These are phyloP conservation scores for Lactifluus echinatus DNA, from an alignment of 768 basidiomycete genomes.

Conservation along the genomic window DNA sequence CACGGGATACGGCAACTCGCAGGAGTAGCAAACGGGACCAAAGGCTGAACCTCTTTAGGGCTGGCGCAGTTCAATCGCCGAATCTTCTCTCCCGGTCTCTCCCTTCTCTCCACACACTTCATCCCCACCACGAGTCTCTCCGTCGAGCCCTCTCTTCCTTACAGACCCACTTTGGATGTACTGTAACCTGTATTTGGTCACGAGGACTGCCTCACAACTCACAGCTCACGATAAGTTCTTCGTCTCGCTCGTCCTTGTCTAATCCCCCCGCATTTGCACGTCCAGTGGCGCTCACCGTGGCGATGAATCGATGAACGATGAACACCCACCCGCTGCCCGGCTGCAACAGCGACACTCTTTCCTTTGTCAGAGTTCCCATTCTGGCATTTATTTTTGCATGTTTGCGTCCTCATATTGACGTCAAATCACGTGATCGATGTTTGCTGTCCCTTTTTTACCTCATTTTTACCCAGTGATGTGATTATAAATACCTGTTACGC, in stretches of 20 bases:
- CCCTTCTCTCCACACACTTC: background rate
- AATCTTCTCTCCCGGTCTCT: background rate
- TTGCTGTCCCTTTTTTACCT: background rate
- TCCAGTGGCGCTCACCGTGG: no score
- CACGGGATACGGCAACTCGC: constrained; percentile 12
- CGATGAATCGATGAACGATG: no score
- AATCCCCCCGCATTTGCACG: background rate
- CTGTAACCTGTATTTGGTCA: no score
- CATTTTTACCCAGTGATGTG: background rate
- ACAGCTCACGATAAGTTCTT: no score
- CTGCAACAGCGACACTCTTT: background rate
- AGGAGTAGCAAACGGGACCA: constrained; percentile 5
- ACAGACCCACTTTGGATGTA: no score
- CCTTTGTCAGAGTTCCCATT: background rate
- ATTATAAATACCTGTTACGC: no score
- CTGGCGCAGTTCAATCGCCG: constrained; percentile 19
- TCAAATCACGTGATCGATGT: constrained; percentile 9
- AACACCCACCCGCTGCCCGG: no score
- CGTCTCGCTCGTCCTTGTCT: no score
- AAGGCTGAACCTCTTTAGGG: constrained; percentile 19
- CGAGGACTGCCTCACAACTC: no score
- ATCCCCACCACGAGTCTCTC: no score
- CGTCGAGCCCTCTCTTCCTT: no score
- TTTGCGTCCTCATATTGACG: constrained; percentile 2
- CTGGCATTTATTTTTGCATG: background rate